These are phyloP conservation scores for Kuraishia molischiana DNA, from an alignment of 805 yeast genomes.

Conservation along the genomic window DNA sequence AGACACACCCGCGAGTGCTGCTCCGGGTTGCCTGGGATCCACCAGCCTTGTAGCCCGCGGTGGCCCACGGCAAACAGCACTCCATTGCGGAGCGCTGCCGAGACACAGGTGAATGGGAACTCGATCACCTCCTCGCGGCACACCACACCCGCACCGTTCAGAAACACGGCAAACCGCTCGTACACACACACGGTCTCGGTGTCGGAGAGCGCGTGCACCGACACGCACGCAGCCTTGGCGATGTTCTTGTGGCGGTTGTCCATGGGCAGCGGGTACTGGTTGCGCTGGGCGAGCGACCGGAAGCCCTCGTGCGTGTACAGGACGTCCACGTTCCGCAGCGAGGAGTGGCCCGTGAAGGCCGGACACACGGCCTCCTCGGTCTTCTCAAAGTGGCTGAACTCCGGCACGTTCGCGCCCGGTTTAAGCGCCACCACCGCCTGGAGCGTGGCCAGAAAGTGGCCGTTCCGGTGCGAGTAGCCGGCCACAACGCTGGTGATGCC, in stretches of 20 bases:
- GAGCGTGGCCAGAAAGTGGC: background rate
- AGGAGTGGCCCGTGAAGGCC: background rate
- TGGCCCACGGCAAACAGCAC: background rate
- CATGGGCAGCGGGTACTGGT: background rate
- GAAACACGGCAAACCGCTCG: background rate
- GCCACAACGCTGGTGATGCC: background rate
- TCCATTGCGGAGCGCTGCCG: background rate
- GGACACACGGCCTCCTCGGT: background rate
- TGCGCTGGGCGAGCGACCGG: background rate
- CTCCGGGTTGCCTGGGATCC: background rate
- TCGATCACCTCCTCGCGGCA: background rate
- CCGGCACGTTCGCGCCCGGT: background rate
- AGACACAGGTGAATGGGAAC: background rate
- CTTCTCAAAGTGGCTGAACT: slow-evolving; percentile 1
- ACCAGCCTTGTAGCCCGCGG: background rate
- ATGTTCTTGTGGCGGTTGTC: background rate
- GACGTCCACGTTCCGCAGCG: background rate
- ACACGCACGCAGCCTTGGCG: background rate
- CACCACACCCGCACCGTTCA: background rate
- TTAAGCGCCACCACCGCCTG: background rate
- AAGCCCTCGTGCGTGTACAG: background rate
- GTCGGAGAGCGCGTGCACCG: background rate
- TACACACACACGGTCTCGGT: background rate
- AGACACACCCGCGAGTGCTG: background rate
- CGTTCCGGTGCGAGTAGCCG: background rate